A percentile compares a stretch with the other conserved stretches of the same genome.
Evolutionary conservation across 2,329 filamentous ascomycete species (phyloP).

Genomic region (Teratosphaeria nubilosa): DNA sequence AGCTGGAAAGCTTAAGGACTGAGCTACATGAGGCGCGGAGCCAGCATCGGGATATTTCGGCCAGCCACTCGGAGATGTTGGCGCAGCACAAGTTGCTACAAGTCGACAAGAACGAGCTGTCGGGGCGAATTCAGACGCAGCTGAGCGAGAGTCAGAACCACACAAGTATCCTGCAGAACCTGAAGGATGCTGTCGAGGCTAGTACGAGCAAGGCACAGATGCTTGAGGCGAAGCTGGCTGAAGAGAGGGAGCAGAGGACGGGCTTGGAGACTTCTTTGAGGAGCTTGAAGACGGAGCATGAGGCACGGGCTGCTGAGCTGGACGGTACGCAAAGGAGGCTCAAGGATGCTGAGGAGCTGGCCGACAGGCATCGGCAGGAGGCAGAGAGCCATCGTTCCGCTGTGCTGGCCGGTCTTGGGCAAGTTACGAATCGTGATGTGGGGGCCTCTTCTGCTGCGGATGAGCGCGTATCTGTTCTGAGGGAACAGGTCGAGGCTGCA

Average conservation of each 20-base stretch:
- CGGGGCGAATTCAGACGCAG: constrained; percentile 56
- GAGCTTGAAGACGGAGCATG: constrained; percentile 72
- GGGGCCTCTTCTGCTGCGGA: constrained; percentile 43
- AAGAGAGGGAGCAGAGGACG: constrained; percentile 70
- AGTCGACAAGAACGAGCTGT: constrained; percentile 76
- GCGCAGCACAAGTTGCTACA: constrained; percentile 64
- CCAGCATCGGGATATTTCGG: constrained; percentile 68
- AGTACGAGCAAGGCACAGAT: constrained; percentile 67
- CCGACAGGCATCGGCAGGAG: constrained; percentile 78
- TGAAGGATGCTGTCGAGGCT: constrained; percentile 68
- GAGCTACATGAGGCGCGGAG: constrained; percentile 75
- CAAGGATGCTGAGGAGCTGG: constrained; percentile 76
- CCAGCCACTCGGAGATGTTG: constrained; percentile 66
- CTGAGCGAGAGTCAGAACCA: constrained; percentile 60
- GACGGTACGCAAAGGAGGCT: constrained; percentile 64
- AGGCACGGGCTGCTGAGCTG: constrained; percentile 67
- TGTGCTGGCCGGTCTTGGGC: constrained; percentile 72
- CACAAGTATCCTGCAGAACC: constrained; percentile 58
- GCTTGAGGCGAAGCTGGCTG: constrained; percentile 70
- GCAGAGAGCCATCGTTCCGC: constrained; percentile 75
- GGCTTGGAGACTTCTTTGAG: constrained; percentile 65
- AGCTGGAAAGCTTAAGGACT: constrained; percentile 74
- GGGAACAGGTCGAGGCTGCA: constrained; percentile 68
- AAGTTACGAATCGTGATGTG: constrained; percentile 50
- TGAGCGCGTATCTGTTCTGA: constrained; percentile 62